Base-by-base conservation (phyloP, 2,329 filamentous ascomycete genomes). In the Cladosporium sp. region DNA sequence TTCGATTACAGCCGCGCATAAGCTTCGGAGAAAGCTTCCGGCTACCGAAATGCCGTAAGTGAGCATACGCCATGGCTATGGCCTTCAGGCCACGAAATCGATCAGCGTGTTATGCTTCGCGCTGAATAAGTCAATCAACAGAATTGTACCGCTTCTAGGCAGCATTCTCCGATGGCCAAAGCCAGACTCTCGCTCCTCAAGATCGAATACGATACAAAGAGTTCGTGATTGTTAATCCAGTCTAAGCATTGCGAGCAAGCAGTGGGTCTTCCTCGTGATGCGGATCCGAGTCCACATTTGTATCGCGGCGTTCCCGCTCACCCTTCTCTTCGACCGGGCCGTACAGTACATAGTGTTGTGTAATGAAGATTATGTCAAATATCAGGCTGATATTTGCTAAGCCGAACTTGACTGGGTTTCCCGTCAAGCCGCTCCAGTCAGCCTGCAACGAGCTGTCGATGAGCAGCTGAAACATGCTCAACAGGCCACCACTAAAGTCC, bases 341-440 rank as follows among this genome's bases (percentile, higher is more conserved):
- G 70, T 96, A 97, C 19, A 96, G 73, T 37, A 92, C 77, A 67
- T 92, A 97, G 74, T 97, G 94, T 76, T 99, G 94, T 4, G 83
- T 69, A 54, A 97, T 88, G 71, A 97, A 97, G 51, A 96, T 79
- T 34, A 88, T 63, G 71, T 97, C 93, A 72, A 96, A 97, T 2
- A 90, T 72, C 67, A 97, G 88, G 59, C 87, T 91, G 47, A 96
- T 84, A 69, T 96, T 93, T 14, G 90, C 89, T 42, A 97, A 80
- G 2, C 87, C 85, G 60, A 97, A 85, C 77, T 97, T 99, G 66
- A 94, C 88, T 0, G 92, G 90, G 72, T 97, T 97, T 1, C 92
- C 93, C 0, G 88, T 92, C 59, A 97, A 81, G 20, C 93, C 94
- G 50, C 87, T 89, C 92, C 93, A 97, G 76, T 96, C 91, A 58